Evolutionary conservation across 106 monocot species (phyloP).

Genomic region (Amphibolis antarctica): DNA sequence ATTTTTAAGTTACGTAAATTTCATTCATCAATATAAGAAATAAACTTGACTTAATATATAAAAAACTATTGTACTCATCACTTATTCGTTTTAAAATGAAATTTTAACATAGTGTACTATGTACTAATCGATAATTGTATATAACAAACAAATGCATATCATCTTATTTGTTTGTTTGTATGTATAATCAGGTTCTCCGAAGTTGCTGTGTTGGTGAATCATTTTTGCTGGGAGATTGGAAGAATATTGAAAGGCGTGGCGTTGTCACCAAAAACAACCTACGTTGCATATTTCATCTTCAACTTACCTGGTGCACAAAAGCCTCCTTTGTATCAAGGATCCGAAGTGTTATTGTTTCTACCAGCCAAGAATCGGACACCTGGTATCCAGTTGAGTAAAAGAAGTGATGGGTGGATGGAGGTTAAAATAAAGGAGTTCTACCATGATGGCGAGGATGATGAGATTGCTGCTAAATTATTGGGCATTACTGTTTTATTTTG

Average conservation of each 20-base stretch:
- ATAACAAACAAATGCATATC: neutral
- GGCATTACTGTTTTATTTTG: slow-evolving; percentile 2
- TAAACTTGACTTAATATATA: no score
- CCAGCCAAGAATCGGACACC: no score
- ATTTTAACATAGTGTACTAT: no score
- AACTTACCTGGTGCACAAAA: no score
- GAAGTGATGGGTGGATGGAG: slow-evolving; percentile 19
- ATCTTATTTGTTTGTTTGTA: neutral
- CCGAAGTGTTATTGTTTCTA: slow-evolving; percentile 1
- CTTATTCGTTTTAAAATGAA: no score
- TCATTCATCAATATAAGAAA: no score
- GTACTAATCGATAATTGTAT: no score
- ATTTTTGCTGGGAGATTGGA: slow-evolving; percentile 61
- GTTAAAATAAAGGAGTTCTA: neutral
- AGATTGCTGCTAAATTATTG: neutral
- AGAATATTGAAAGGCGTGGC: slow-evolving; percentile 22
- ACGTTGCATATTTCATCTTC: slow-evolving; percentile 49
- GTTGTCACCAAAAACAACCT: slow-evolving; percentile 41
- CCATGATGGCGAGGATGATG: slow-evolving; percentile 1
- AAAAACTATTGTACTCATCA: no score
- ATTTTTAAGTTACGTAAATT: no score
- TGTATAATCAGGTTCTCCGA: slow-evolving; percentile 44
- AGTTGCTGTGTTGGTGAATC: slow-evolving; percentile 43
- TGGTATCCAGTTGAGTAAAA: no score
- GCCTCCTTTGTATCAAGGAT: slow-evolving; percentile 9